Base-by-base conservation (phyloP, 495 filamentous ascomycete species). In the Staphylotrichum tortipilum region DNA sequence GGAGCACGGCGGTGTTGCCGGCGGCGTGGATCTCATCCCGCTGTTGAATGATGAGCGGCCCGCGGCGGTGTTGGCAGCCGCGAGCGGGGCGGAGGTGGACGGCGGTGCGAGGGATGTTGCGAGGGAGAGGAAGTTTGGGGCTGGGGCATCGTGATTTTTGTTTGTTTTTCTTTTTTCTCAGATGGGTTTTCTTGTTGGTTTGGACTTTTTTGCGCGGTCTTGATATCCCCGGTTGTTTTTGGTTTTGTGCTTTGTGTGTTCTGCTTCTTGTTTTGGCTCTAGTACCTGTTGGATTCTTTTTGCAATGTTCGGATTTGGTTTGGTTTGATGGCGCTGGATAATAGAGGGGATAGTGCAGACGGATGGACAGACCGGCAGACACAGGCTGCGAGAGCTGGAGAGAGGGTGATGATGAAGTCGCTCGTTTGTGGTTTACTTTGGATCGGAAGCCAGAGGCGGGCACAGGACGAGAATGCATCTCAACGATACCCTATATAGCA, bases 1-100 rank as follows among this genome's bases (percentile, higher is more conserved):
- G 12, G 54, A 58, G 22, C n/a, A 17, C 2, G 7, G 28, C 8
- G 11, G 7, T 8, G 49, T 24, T 3, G 55, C 52, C 21, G 37
- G n/a, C 30, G 73, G 73, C 29, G 57, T 81, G 5, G 78, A 82
- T 50, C 62, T 73, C 19, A 81, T 82, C 48, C 77, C 79, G 1
- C 57, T 80, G 37, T 56, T 83, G 34, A 75, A 66, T 39, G 73
- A 77, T 2, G 68, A 76, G 51, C 58, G 58, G 37, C 49, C 56
- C 6, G 59, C 57, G 7, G 56, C 57, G 19, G 52, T 55, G n/a
- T 23, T 47, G 2, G 58, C 65, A 8, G 73, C 69, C n/a, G n/a
- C n/a, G n/a, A n/a, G n/a, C 5, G 75, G 75, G 7, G 50, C 68
- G 18, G 73, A 78, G 4, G 68, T 72, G 39, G 62, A 62, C n/a